Base-by-base conservation (phyloP, 2,329 filamentous ascomycete genomes). In the Scytalidium lignicola region DNA sequence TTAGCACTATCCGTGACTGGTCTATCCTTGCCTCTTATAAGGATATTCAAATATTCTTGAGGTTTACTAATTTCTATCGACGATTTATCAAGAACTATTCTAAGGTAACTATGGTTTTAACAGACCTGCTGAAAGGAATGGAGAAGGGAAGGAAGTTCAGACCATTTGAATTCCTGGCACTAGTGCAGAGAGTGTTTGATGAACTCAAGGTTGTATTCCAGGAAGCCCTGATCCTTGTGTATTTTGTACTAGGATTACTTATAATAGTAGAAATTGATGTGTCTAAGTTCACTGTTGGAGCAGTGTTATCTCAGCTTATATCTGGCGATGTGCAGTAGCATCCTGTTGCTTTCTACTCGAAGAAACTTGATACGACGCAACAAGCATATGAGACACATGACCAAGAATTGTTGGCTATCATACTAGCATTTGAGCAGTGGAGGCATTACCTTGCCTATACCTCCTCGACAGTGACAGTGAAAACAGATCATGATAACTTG, bases 1-100 rank as follows among this genome's bases (percentile, higher is more conserved):
- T 61, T 12, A 41, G 15, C 12, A 37, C 44, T 2, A 54, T 62
- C 21, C 22, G 41, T 10, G 42, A 62, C 2, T 65, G 53, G 56
- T 29, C 42, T n/a, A 28, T 17, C 3, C 52, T 46, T 1, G 49
- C 2, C 3, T 53, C 17, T n/a, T 39, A 55, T 10, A 51, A 55
- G 21, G 52, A 65, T 1, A 46, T 66, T 6, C 52, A 61, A 48
- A 39, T 47, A 2, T 65, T 67, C 47, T 17, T 66, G 12, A 53
- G 58, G 1, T 68, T 67, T 49, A 47, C 52, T 6, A 68, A 68
- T 49, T 68, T 66, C 41, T 68, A 68, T 44, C 8, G 51, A 40
- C 29, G 51, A 13, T 68, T 67, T 51, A 64, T 68, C 8, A 44
- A 51, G 10, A 39, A 43, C 3, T 69, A 61, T 43, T 58, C 51